Evolutionary conservation across 345 rosid genomes (phyloP).

Genomic region (Brassica juncea): DNA sequence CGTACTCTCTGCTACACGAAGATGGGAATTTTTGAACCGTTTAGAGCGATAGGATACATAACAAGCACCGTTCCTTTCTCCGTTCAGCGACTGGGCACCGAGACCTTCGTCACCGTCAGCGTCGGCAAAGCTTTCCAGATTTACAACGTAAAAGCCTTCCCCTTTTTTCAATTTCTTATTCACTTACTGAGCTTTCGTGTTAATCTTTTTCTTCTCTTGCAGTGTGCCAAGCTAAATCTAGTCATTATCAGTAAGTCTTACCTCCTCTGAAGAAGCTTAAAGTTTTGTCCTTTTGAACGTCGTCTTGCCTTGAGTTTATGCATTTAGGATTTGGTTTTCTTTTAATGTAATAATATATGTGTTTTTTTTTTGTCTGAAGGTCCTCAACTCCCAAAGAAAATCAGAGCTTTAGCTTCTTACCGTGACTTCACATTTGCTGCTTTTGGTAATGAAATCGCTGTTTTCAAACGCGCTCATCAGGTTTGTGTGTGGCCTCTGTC

Average conservation of each 20-base stretch:
- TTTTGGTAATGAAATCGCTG: slow-evolving; percentile 66
- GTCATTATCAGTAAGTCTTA: slow-evolving; percentile 64
- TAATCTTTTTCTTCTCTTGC: slow-evolving; percentile 30
- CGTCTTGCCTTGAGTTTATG: not conserved
- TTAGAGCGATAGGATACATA: slow-evolving; percentile 87
- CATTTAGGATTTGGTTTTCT: slow-evolving; percentile 1
- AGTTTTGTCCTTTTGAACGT: not conserved
- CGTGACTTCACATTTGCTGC: slow-evolving; percentile 92
- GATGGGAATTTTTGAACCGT: slow-evolving; percentile 96
- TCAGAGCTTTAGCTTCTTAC: slow-evolving; percentile 81
- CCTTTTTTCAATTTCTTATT: not conserved
- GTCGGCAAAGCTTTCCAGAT: slow-evolving; percentile 95
- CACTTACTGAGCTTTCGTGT: not conserved
- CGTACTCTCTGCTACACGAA: not conserved
- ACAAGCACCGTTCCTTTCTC: slow-evolving; percentile 80
- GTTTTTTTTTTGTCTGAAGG: slow-evolving; percentile 43
- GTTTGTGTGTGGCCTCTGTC: slow-evolving; percentile 49
- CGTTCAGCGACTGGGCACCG: slow-evolving; percentile 84
- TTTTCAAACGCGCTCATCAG: slow-evolving; percentile 84
- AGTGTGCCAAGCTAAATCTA: slow-evolving; percentile 86
- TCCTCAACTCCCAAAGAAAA: slow-evolving; percentile 84
- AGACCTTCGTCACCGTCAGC: slow-evolving; percentile 87
- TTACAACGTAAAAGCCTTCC: slow-evolving; percentile 50
- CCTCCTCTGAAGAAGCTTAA: not conserved
- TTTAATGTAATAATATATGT: not conserved